These are phyloP conservation scores for Fusarium armeniacum DNA, from an alignment of 2,329 filamentous ascomycete genomes.

Conservation along the genomic window DNA sequence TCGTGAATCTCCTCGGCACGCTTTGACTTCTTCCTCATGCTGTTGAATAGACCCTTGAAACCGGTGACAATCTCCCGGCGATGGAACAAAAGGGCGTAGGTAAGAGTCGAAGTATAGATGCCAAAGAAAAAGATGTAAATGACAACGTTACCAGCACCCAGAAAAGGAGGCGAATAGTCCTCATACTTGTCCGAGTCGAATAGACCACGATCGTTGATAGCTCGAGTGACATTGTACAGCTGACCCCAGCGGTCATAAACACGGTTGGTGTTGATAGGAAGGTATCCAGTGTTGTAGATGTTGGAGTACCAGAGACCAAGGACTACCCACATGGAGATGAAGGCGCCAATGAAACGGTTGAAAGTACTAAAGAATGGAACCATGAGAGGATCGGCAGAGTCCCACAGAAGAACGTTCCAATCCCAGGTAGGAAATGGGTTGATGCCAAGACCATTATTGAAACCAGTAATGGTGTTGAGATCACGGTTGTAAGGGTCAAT, in stretches of 20 bases:
- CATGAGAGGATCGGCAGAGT: constrained; percentile 61
- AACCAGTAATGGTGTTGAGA: constrained; percentile 60
- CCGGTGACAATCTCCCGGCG: constrained; percentile 65
- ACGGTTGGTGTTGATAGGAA: constrained; percentile 66
- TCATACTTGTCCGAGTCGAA: constrained; percentile 63
- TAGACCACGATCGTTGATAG: constrained; percentile 59
- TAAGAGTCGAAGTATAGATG: constrained; percentile 66
- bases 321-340: constrained; percentile 68
- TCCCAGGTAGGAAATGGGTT: constrained; percentile 64
- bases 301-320: constrained; percentile 71
- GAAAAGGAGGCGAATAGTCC: constrained; percentile 65
- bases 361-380: constrained; percentile 71
- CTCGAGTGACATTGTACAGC: constrained; percentile 62
- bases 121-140: constrained; percentile 70
- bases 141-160: constrained; percentile 64
- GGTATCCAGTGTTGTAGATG: constrained; percentile 68
- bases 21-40: constrained; percentile 61
- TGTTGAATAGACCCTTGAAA: constrained; percentile 62
- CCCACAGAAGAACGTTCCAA: constrained; percentile 63
- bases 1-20: constrained; percentile 54
- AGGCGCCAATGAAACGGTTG: constrained; percentile 71
- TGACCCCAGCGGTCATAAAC: constrained; percentile 65
- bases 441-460: constrained; percentile 61
- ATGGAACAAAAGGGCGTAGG: constrained; percentile 66
- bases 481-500: constrained; percentile 63